Evolutionary conservation across 768 basidiomycete species (phyloP), one percentile per base, ranked within the genome.

Genomic region (Boletus reticulatus): DNA sequence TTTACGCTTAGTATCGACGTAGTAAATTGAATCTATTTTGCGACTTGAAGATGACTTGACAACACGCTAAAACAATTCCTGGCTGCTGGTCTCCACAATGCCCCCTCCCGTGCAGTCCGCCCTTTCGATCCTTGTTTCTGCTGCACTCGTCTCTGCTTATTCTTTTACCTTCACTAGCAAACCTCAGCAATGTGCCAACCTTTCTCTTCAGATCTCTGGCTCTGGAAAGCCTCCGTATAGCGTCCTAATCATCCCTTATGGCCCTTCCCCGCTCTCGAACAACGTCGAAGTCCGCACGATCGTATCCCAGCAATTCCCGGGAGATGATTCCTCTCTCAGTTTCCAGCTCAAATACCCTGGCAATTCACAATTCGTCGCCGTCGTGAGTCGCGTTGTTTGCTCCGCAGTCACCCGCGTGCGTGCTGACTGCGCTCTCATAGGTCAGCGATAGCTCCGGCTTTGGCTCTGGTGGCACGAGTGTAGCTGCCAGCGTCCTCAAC

Each of bases 381-480:
- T 90, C 63, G 89, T 89, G 63, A 73, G 87, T 83, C 7, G n/a
- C 2, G 8, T 29, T 8, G 29, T 29, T 29, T 34, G 13, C 43
- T 24, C 38, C 16, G 31, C 19, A 17, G 17, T 16, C 20, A 4
- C 20, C 39, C 4, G 5, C 19, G 4, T 12, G 17, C 11, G 37
- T 50, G n/a, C 48, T 46, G 6, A 53, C 42, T 37, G 10, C 8
- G 16, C 36, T 4, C 22, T 36, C 39, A 19, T 57, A 86, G 85
- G 76, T 87, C 59, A 84, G 82, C 64, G 86, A 87, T 59, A 69
- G 67, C 43, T 73, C 75, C 1, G 80, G 79, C 1, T 90, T 90
- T 64, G 89, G 85, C 7, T 75, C 83, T 0, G 90, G 90, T 7
- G 90, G 90, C 4, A 89, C 90, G 1, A 90, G 85, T 54, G 83